Evolutionary conservation across 805 yeast genomes (phyloP).

Genomic region (Barnettozyma californica): DNA sequence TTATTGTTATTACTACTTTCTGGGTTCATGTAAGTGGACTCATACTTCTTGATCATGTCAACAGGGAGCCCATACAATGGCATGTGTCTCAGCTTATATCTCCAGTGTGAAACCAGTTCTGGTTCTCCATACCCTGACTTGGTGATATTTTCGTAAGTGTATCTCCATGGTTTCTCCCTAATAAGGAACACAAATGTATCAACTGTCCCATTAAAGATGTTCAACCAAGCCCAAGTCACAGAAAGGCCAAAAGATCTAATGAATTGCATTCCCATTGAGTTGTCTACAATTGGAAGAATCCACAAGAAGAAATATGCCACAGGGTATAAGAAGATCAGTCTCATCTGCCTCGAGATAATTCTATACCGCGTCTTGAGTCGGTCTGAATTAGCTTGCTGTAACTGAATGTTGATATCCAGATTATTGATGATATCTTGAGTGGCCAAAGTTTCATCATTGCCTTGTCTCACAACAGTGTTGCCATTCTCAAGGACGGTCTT

Average conservation of each 20-base stretch:
- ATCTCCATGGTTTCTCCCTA: constrained; percentile 77
- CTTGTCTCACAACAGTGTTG: not conserved
- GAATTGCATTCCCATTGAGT: constrained; percentile 45
- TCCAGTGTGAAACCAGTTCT: constrained; percentile 32
- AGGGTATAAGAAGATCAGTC: constrained; percentile 78
- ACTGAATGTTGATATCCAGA: constrained; percentile 17
- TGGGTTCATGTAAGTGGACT: not conserved
- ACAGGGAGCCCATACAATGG: constrained; percentile 45
- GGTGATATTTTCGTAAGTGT: constrained; percentile 29
- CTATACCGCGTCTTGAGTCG: constrained; percentile 56
- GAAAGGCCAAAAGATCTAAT: constrained; percentile 60
- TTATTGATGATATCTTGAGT: constrained; percentile 8
- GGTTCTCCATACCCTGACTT: constrained; percentile 18
- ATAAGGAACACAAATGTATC: constrained; percentile 71
- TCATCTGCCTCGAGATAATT: constrained; percentile 71
- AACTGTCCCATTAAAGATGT: constrained; percentile 74
- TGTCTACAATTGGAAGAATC: constrained; percentile 72
- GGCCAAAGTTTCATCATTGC: not conserved
- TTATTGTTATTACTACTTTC: not conserved
- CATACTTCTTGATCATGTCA: constrained; percentile 4
- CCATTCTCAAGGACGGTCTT: not conserved
- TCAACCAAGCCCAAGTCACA: constrained; percentile 66
- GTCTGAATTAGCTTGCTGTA: constrained; percentile 24
- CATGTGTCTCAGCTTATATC: constrained; percentile 33
- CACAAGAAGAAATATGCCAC: constrained; percentile 74